phyloP scores from a whole-genome alignment of 352 stramenopile genomes.

The Discostella stelligera region DNA sequence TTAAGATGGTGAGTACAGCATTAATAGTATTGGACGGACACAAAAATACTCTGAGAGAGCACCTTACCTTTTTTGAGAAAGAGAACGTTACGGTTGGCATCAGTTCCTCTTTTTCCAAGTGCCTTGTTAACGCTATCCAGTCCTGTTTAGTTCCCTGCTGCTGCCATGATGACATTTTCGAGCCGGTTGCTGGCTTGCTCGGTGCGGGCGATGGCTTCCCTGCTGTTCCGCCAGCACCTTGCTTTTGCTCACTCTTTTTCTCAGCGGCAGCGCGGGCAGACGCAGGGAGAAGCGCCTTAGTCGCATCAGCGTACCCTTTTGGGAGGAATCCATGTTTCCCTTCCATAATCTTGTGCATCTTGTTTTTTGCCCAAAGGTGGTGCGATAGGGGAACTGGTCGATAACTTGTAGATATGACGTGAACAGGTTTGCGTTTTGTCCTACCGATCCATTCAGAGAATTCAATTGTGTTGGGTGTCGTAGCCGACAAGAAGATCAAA shows the following conservation, averaged over 20 bases:
- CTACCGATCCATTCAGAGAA: conserved; percentile 99
- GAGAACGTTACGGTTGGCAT: conserved; percentile 94
- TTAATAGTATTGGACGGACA: neutral
- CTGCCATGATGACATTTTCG: conserved; percentile 70
- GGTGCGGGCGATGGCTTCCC: conserved; percentile 84
- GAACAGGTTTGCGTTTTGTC: conserved; percentile 93
- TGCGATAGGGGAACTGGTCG: conserved; percentile 95
- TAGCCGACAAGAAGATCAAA: conserved; percentile 98
- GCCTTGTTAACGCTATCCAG: conserved; percentile 88
- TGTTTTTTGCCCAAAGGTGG: conserved; percentile 92
- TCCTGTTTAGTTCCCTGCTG: conserved; percentile 74
- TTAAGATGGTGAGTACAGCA: neutral
- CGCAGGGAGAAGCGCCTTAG: conserved; percentile 84
- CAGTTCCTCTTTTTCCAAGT: conserved; percentile 93
- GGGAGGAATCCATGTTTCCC: conserved; percentile 74
- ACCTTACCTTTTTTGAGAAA: conserved; percentile 87
- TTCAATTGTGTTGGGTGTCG: conserved; percentile 97
- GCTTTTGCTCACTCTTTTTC: conserved; percentile 72
- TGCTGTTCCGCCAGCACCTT: neutral
- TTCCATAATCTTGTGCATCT: conserved; percentile 88
- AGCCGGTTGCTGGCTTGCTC: conserved; percentile 32
- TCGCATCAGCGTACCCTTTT: conserved; percentile 68
- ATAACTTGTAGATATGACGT: conserved; percentile 96
- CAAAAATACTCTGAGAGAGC: conserved; percentile 16
- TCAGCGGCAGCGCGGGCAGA: conserved; percentile 86